Conservation (phyloP, 371 early-diverging fungal genomes). For the Mucor lusitanicus region DNA sequence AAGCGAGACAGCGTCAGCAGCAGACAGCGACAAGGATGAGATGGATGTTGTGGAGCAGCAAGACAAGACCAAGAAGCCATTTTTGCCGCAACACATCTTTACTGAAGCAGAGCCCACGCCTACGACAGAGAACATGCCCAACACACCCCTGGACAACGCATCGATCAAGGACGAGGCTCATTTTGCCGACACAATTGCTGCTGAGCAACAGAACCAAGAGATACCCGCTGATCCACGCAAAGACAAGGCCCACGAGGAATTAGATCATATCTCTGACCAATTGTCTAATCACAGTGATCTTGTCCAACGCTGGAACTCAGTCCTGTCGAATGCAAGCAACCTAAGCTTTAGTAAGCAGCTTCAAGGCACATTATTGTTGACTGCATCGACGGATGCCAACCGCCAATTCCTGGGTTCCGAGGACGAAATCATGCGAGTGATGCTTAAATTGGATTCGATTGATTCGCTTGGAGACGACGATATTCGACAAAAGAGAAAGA, state of each 20-base stretch:
- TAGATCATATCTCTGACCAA: constrained; percentile 5
- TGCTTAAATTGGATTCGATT: constrained; percentile 43
- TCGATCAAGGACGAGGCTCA: constrained; percentile 6
- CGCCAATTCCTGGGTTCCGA: constrained; percentile 29
- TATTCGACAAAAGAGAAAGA: constrained; percentile 32
- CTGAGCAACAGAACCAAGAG: constrained; percentile 16
- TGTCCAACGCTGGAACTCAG: constrained; percentile 4
- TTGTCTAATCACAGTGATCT: constrained; percentile 8
- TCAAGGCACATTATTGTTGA: constrained; percentile 22
- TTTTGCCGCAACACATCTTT: constrained; percentile 23
- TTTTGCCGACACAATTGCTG: constrained; percentile 17
- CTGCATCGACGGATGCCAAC: constrained; percentile 22
- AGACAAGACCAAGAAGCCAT: not conserved
- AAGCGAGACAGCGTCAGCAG: not conserved
- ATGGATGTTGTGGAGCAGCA: not conserved
- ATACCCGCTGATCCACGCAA: constrained; percentile 7
- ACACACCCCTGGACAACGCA: constrained; percentile 4
- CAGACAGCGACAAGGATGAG: not conserved
- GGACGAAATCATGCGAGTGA: constrained; percentile 28
- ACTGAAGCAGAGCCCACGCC: constrained; percentile 35
- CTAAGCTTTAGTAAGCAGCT: constrained; percentile 12
- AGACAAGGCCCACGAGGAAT: not conserved
- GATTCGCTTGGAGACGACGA: constrained; percentile 33
- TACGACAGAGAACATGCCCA: constrained; percentile 11
- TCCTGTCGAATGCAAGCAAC: not conserved